phyloP scores from a whole-genome alignment of 169 alveolate species.

The Eimeria falciformis region DNA sequence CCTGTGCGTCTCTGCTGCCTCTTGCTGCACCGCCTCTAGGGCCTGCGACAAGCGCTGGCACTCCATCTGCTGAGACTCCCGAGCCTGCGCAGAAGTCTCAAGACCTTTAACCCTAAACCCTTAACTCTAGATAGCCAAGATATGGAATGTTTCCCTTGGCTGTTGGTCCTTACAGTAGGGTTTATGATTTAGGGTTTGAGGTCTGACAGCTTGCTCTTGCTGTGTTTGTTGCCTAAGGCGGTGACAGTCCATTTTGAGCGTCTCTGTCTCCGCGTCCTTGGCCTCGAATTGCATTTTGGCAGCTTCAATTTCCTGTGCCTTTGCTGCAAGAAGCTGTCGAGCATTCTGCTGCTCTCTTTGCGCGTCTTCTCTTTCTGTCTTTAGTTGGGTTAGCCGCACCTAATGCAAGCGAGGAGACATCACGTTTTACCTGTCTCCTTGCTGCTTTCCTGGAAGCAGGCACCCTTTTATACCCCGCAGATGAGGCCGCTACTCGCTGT shows the following conservation, averaged over 20 bases:
- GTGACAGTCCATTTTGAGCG: slow-evolving; percentile 22
- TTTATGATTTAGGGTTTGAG: too few relatives aligned
- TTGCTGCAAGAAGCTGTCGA: not conserved
- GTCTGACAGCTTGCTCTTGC: not conserved
- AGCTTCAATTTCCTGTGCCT: not conserved
- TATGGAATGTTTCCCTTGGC: too few relatives aligned
- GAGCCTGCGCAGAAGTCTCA: not conserved
- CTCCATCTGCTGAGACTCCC: slow-evolving; percentile 28
- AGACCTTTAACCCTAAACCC: slow-evolving; percentile 5
- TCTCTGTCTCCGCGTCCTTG: slow-evolving; percentile 19
- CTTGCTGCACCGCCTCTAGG: slow-evolving; percentile 14
- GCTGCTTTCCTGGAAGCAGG: too few relatives aligned
- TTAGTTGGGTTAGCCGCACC: not conserved
- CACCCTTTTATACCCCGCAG: not conserved
- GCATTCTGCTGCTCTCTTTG: not conserved
- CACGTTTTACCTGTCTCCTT: too few relatives aligned
- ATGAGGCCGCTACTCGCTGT: not conserved
- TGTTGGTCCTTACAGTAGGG: too few relatives aligned
- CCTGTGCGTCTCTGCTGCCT: slow-evolving; percentile 29
- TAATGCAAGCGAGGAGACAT: too few relatives aligned
- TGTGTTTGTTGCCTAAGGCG: not conserved
- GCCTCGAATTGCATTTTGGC: not conserved
- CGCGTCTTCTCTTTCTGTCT: not conserved
- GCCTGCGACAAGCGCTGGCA: slow-evolving; percentile 40
- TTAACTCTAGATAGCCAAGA: slow-evolving; percentile 1